phyloP scores from a whole-genome alignment of 495 filamentous ascomycete species.

The Bacidia rubella region DNA sequence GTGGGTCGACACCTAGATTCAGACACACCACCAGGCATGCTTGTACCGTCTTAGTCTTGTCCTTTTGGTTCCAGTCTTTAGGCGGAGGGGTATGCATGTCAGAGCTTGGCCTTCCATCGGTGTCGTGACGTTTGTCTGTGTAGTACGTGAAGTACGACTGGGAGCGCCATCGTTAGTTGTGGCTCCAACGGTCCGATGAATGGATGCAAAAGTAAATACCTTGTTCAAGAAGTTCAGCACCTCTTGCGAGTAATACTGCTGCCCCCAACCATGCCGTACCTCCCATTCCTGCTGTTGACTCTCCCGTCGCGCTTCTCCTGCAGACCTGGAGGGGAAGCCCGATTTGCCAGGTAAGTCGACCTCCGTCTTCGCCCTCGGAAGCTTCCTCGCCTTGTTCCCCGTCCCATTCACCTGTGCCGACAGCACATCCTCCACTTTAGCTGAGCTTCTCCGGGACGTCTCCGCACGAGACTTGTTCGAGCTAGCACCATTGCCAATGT shows the following conservation, averaged over 20 bases:
- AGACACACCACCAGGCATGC: conserved; percentile 87
- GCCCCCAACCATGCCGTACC: conserved; percentile 50
- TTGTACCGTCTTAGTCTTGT: conserved; percentile 90
- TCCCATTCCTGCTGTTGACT: conserved; percentile 31
- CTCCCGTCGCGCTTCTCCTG: no score
- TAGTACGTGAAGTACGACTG: conserved; percentile 98
- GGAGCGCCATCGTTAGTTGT: conserved; percentile 2
- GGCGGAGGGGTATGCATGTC: conserved; percentile 45
- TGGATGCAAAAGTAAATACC: no score
- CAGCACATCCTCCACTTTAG: not conserved
- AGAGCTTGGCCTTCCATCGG: conserved; percentile 78
- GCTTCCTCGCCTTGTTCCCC: not conserved
- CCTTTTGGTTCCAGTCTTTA: conserved; percentile 93
- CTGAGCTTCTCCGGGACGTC: not conserved
- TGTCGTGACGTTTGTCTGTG: conserved; percentile 93
- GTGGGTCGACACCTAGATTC: conserved; percentile 95
- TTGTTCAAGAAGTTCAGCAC: conserved; percentile 32
- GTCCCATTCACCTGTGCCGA: not conserved
- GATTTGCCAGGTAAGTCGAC: no score
- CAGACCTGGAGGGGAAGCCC: no score
- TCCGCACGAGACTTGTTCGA: not conserved
- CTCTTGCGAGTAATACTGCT: conserved; percentile 45
- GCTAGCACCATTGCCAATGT: conserved; percentile 1
- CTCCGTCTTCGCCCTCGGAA: not conserved
- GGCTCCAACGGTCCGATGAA: not conserved